phyloP scores from a whole-genome alignment of 345 rosid species.

The Populus nigra region DNA sequence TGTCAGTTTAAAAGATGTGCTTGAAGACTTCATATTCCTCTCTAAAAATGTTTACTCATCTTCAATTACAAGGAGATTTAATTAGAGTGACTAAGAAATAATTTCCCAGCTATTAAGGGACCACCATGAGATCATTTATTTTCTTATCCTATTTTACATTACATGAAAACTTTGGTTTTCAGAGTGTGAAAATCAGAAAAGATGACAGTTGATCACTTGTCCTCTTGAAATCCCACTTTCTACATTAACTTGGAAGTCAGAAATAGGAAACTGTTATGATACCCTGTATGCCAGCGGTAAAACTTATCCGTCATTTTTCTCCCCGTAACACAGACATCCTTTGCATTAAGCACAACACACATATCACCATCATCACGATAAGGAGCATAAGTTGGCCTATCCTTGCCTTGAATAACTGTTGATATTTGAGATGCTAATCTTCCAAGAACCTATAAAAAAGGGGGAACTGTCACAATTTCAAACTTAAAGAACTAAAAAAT shows the following conservation, averaged over 20 bases:
- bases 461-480: not conserved
- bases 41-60: not conserved
- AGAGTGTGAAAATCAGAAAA: not conserved
- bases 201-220: not conserved
- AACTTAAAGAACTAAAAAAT: not conserved
- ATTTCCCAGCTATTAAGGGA: not conserved
- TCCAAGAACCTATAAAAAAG: constrained; percentile 68
- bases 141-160: not conserved
- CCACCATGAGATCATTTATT: not conserved
- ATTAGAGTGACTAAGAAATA: not conserved
- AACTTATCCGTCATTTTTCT: constrained; percentile 90
- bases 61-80: not conserved
- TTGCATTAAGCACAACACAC: constrained; percentile 97
- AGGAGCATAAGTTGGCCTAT: constrained; percentile 89
- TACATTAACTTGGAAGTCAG: not conserved
- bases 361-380: constrained; percentile 93
- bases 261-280: constrained; percentile 1
- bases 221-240: not conserved
- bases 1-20: not conserved
- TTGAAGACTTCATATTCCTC: not conserved
- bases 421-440: constrained; percentile 93
- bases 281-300: constrained; percentile 95
- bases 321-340: constrained; percentile 76
- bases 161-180: not conserved
- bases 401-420: constrained; percentile 91